These are phyloP conservation scores for Umbellularia californica DNA, from an alignment of 164 flowering plant genomes.

Conservation along the genomic window DNA sequence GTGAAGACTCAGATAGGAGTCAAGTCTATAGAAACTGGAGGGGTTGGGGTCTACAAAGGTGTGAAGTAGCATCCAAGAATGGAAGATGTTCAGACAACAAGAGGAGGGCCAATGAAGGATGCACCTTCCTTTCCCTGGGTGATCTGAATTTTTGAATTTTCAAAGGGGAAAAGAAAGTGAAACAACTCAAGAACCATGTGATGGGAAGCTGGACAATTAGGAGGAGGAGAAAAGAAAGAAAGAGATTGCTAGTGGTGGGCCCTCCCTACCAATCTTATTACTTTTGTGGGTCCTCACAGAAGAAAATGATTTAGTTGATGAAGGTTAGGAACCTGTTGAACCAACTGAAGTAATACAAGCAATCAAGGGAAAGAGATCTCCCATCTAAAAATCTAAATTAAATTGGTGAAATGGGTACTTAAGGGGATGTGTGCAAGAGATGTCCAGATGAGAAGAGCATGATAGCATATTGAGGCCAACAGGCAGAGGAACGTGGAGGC, in stretches of 20 bases:
- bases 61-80: neutral
- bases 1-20: neutral
- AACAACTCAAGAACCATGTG: slow-evolving; percentile 10
- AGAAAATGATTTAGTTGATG: too few species aligned
- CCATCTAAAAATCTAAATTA: neutral
- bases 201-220: slow-evolving; percentile 11
- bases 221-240: neutral
- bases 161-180: neutral
- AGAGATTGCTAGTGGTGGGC: too few species aligned
- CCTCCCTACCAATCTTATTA: too few species aligned
- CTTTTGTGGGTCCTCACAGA: too few species aligned
- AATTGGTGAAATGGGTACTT: slow-evolving; percentile 3
- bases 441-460: slow-evolving; percentile 12
- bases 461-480: slow-evolving; percentile 15
- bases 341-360: slow-evolving; percentile 3
- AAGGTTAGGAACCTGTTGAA: slow-evolving; percentile 8
- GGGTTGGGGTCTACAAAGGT: neutral
- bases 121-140: neutral
- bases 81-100: neutral
- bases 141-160: neutral
- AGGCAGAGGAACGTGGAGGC: slow-evolving; percentile 28
- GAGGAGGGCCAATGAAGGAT: neutral
- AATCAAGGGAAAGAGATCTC: slow-evolving; percentile 5
- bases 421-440: slow-evolving; percentile 7
- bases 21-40: neutral